Evolutionary conservation across 345 rosid species (phyloP).

Genomic region (Hypericum androsaemum): DNA sequence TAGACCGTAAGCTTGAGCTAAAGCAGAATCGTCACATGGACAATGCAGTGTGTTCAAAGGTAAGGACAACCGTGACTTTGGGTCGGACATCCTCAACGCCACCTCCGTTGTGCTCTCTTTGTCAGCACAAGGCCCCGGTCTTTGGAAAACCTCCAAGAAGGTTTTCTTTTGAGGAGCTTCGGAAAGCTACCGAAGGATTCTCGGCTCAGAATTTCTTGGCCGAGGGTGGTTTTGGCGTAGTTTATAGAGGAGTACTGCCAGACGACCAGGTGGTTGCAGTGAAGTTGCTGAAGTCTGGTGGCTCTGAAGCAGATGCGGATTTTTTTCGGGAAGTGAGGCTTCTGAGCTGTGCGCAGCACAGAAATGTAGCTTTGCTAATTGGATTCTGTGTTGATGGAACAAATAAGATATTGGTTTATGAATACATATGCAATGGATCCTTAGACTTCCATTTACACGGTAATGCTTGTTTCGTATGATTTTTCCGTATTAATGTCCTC

Average conservation of each 20-base stretch:
- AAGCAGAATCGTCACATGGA: constrained; percentile 23
- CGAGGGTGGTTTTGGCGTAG: constrained; percentile 53
- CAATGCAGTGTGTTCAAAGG: constrained; percentile 21
- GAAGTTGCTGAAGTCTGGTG: constrained; percentile 39
- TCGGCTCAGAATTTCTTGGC: constrained; percentile 50
- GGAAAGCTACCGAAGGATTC: constrained; percentile 56
- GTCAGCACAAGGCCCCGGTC: constrained; percentile 56
- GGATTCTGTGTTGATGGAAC: constrained; percentile 52
- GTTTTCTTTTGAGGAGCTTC: constrained; percentile 46
- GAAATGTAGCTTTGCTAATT: constrained; percentile 57
- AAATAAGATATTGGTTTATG: constrained; percentile 51
- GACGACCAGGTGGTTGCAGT: constrained; percentile 65
- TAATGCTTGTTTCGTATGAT: constrained; percentile 13
- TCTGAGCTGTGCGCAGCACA: constrained; percentile 70
- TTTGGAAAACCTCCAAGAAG: constrained; percentile 61
- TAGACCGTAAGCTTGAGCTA: constrained; percentile 30
- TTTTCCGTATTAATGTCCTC: background rate
- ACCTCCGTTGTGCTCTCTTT: constrained; percentile 67
- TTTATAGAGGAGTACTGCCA: constrained; percentile 44
- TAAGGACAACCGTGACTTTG: constrained; percentile 34
- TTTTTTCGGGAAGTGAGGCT: constrained; percentile 62
- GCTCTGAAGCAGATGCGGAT: constrained; percentile 52
- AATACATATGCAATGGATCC: constrained; percentile 68
- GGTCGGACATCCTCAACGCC: constrained; percentile 52
- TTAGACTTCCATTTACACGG: constrained; percentile 63